Conservation (phyloP, 108 stramenopile species). For the Tribonema minus region DNA sequence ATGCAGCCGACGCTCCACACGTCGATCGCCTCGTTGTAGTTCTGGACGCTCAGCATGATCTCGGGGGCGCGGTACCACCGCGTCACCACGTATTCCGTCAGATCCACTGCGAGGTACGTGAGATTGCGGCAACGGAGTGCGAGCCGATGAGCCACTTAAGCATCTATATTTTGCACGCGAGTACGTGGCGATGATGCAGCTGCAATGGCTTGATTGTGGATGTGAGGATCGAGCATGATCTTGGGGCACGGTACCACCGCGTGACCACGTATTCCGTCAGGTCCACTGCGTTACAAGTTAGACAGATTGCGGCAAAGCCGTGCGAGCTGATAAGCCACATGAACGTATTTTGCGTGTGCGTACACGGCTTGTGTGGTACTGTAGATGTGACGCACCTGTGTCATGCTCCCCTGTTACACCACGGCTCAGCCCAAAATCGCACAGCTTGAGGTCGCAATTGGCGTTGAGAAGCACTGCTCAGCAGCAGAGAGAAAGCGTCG, state of each 20-base stretch:
- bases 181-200: no score
- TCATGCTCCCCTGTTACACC: constrained; percentile 32
- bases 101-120: no score
- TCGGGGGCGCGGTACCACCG: constrained; percentile 85
- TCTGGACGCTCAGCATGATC: constrained; percentile 98
- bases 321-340: no score
- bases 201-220: constrained; percentile 93
- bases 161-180: no score
- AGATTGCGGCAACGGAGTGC: no score
- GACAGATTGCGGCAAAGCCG: no score
- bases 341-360: no score
- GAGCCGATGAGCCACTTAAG: no score
- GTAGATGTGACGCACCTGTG: no score
- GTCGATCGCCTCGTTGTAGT: constrained; percentile 93
- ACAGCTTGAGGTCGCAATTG: constrained; percentile 97
- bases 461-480: neutral
- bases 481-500: neutral
- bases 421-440: constrained; percentile 93
- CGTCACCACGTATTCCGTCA: constrained; percentile 56
- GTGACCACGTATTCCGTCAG: constrained; percentile 55
- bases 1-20: constrained; percentile 86
- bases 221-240: constrained; percentile 97
- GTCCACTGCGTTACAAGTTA: no score
- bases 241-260: constrained; percentile 80
- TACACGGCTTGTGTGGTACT: no score